Conservation (phyloP, 1,284 basidiomycete genomes). For the Irpex sp. region DNA sequence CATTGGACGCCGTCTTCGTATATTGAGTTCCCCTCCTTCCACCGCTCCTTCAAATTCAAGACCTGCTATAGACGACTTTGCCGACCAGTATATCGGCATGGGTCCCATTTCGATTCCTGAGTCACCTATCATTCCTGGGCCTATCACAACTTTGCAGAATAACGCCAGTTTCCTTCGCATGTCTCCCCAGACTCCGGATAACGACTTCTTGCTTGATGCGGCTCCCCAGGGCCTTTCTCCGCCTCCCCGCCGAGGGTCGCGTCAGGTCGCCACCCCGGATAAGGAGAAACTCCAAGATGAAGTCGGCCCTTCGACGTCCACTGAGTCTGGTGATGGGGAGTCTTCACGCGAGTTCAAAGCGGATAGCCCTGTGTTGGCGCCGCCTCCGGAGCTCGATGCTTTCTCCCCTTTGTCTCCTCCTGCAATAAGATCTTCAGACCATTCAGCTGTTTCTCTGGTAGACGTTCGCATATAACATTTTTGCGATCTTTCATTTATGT, state of each 20-base stretch:
- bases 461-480: slow-evolving; percentile 9
- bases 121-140: slow-evolving; percentile 35
- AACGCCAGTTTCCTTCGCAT: slow-evolving; percentile 55
- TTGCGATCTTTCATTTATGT: slow-evolving; percentile 8
- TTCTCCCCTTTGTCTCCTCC: slow-evolving; percentile 6
- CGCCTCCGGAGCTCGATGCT: slow-evolving; percentile 11
- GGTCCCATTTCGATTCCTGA: neutral
- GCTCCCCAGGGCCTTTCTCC: slow-evolving; percentile 43
- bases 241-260: slow-evolving; percentile 54
- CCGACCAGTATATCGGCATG: neutral
- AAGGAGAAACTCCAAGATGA: slow-evolving; percentile 17
- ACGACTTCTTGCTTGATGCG: neutral
- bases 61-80: neutral
- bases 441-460: slow-evolving; percentile 16
- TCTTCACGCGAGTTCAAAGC: neutral
- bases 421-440: slow-evolving; percentile 6
- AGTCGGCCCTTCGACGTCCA: neutral
- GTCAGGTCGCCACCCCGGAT: slow-evolving; percentile 27
- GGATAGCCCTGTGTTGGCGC: neutral
- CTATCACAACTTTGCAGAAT: slow-evolving; percentile 47
- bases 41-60: slow-evolving; percentile 18
- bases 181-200: slow-evolving; percentile 34
- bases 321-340: neutral
- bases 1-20: slow-evolving; percentile 55
- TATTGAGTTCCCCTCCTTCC: slow-evolving; percentile 51